Evolutionary conservation across 1,284 basidiomycete genomes (phyloP).

Genomic region (Erythrobasidium hasegawianum): DNA sequence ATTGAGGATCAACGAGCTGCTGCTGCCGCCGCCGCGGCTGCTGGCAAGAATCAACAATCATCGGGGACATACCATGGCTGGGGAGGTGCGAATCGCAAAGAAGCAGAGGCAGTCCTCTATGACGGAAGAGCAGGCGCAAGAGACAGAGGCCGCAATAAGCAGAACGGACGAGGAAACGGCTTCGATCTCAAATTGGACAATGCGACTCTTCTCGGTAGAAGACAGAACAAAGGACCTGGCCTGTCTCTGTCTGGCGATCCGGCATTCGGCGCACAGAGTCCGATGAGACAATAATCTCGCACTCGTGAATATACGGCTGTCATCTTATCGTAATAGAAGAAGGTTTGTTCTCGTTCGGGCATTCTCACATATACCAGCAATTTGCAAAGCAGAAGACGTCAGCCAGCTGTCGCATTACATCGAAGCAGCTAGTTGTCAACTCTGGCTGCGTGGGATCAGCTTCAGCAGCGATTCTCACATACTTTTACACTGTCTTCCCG

Average conservation of each 20-base stretch:
- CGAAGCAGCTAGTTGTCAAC: too few relatives aligned
- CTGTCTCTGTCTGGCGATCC: conserved; percentile 17
- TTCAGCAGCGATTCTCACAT: too few relatives aligned
- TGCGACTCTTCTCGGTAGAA: conserved; percentile 71
- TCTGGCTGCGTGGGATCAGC: too few relatives aligned
- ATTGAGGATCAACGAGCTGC: conserved; percentile 49
- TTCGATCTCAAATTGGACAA: conserved; percentile 81
- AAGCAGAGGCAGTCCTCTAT: conserved; percentile 52
- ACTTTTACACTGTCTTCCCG: too few relatives aligned
- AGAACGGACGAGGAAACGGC: conserved; percentile 49
- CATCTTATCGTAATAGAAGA: too few relatives aligned
- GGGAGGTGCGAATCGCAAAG: conserved; percentile 50
- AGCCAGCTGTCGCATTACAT: too few relatives aligned
- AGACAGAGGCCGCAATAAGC: conserved; percentile 54
- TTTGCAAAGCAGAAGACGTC: too few relatives aligned
- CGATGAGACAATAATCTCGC: conserved; percentile 15
- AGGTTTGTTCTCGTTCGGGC: too few relatives aligned
- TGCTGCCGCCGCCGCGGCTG: conserved; percentile 38
- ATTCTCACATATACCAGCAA: too few relatives aligned
- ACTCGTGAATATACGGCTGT: neutral
- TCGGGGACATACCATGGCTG: conserved; percentile 44
- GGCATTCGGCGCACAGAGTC: conserved; percentile 20
- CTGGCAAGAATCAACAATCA: conserved; percentile 42
- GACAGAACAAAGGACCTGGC: conserved; percentile 45
- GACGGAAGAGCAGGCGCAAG: conserved; percentile 72